These are phyloP conservation scores for Yamadazyma ubonensis DNA, from an alignment of 805 yeast genomes.

Conservation along the genomic window DNA sequence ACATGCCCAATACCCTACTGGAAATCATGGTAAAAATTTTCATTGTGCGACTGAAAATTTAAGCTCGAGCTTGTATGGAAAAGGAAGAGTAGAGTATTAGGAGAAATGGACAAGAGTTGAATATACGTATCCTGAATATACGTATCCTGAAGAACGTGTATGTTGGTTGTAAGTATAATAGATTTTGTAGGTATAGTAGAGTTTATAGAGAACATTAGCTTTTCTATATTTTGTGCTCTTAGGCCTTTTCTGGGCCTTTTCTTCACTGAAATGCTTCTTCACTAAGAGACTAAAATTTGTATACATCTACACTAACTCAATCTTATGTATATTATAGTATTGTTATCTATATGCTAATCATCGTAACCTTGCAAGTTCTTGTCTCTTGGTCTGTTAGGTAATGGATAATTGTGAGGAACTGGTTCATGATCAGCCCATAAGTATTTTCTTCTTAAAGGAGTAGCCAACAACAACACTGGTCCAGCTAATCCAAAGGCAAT, in stretches of 20 bases:
- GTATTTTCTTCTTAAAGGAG: constrained; percentile 70
- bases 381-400: constrained; percentile 57
- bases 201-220: too few relatives aligned
- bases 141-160: too few relatives aligned
- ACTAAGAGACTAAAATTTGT: too few relatives aligned
- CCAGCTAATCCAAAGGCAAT: constrained; percentile 64
- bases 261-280: too few relatives aligned
- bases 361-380: constrained; percentile 52
- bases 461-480: constrained; percentile 58
- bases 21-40: constrained; percentile 9
- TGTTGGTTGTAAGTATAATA: too few relatives aligned
- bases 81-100: neutral
- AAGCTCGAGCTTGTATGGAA: neutral
- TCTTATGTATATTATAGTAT: too few relatives aligned
- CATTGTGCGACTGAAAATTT: constrained; percentile 4
- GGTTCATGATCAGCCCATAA: constrained; percentile 64
- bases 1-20: constrained; percentile 2
- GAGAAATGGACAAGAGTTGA: neutral
- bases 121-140: too few relatives aligned
- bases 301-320: too few relatives aligned
- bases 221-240: too few relatives aligned
- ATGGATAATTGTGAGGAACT: constrained; percentile 59
- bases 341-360: constrained; percentile 36
- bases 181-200: too few relatives aligned
- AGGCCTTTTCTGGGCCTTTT: too few relatives aligned